Evolutionary conservation across 371 early-diverging fungal species (phyloP).

Genomic region (Mucor ambiguus): DNA sequence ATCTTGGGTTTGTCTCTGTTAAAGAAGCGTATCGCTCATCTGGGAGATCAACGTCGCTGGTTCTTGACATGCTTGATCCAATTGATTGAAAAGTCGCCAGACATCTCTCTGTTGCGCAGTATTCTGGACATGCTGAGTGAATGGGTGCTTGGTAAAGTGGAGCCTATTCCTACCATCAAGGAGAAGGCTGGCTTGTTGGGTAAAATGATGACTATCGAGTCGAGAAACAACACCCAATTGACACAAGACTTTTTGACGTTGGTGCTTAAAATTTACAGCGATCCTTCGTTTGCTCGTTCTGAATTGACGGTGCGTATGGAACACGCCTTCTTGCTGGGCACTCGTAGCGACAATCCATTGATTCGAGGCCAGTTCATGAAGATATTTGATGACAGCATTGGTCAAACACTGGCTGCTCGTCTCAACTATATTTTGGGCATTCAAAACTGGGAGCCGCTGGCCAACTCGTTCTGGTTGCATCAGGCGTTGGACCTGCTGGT

Average conservation of each 20-base stretch:
- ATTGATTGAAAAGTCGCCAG: slow-evolving; percentile 82
- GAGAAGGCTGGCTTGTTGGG: slow-evolving; percentile 92
- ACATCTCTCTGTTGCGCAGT: slow-evolving; percentile 69
- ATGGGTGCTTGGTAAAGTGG: slow-evolving; percentile 83
- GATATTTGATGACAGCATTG: slow-evolving; percentile 83
- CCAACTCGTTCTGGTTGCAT: slow-evolving; percentile 87
- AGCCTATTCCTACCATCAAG: slow-evolving; percentile 93
- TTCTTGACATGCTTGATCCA: slow-evolving; percentile 82
- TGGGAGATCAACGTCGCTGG: slow-evolving; percentile 89
- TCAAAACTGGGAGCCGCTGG: slow-evolving; percentile 95
- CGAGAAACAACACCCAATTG: slow-evolving; percentile 64
- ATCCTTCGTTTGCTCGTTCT: slow-evolving; percentile 77
- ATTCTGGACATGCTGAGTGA: slow-evolving; percentile 84
- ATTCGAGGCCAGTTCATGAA: slow-evolving; percentile 80
- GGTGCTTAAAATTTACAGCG: slow-evolving; percentile 86
- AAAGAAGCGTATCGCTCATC: slow-evolving; percentile 73
- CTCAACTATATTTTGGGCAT: slow-evolving; percentile 89
- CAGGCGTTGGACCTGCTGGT: slow-evolving; percentile 89
- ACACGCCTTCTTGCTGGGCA: slow-evolving; percentile 92
- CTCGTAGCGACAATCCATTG: slow-evolving; percentile 73
- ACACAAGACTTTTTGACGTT: slow-evolving; percentile 84
- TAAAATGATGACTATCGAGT: slow-evolving; percentile 87
- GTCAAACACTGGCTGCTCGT: slow-evolving; percentile 65
- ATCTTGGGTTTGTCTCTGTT: slow-evolving; percentile 75
- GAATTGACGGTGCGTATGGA: slow-evolving; percentile 94